Percentiles rank a stretch among this genome's conserved stretches.
Evolutionary conservation across 371 early-diverging fungal genomes (phyloP).

Genomic region (Mortierella sp.): DNA sequence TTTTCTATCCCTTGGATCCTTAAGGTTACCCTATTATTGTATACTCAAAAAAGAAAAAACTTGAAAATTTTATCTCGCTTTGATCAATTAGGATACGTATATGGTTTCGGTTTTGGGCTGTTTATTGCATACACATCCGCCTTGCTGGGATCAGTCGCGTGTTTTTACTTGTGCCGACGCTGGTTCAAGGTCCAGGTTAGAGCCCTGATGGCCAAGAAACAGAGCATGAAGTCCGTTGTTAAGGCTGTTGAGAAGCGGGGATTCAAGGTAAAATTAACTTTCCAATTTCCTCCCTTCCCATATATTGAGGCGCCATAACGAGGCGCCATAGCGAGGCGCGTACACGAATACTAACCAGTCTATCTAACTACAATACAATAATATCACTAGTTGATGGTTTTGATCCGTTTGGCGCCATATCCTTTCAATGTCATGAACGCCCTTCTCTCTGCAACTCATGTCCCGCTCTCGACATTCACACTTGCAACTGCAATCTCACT

Average conservation of each 20-base stretch:
- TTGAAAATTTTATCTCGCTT: too few relatives aligned
- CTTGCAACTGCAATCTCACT: slow-evolving; percentile 77
- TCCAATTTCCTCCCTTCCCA: neutral
- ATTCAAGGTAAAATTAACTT: slow-evolving; percentile 65
- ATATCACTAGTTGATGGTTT: slow-evolving; percentile 63
- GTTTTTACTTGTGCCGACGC: slow-evolving; percentile 70
- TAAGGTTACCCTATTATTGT: too few relatives aligned
- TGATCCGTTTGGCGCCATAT: slow-evolving; percentile 84
- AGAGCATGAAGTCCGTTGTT: slow-evolving; percentile 69
- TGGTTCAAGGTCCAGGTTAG: slow-evolving; percentile 66
- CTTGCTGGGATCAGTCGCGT: slow-evolving; percentile 68
- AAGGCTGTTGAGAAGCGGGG: slow-evolving; percentile 79
- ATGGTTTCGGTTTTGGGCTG: slow-evolving; percentile 72
- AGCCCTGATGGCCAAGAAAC: slow-evolving; percentile 64
- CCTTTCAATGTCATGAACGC: slow-evolving; percentile 81
- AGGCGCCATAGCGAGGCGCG: too few relatives aligned
- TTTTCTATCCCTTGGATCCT: neutral
- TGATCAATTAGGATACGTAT: slow-evolving; percentile 66
- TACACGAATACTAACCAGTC: neutral
- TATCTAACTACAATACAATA: neutral
- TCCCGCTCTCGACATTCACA: slow-evolving; percentile 67
- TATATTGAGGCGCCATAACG: neutral
- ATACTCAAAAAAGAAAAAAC: too few relatives aligned
- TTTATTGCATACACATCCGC: slow-evolving; percentile 74
- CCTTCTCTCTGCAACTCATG: slow-evolving; percentile 73